phyloP scores from a whole-genome alignment of 2,329 filamentous ascomycete genomes.

The Colletotrichum magnum region DNA sequence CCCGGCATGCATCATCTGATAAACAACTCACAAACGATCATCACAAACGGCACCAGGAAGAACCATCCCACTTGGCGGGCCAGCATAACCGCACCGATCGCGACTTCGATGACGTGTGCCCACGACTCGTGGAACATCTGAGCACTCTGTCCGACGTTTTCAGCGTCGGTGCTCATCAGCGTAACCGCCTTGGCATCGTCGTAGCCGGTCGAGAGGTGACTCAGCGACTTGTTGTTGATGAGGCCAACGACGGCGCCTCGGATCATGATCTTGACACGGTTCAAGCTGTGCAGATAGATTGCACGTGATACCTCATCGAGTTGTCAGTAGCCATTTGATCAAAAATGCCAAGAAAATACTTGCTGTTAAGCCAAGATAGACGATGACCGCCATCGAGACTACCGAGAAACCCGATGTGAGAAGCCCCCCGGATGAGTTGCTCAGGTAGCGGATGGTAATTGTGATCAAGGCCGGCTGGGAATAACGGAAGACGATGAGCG shows the following conservation, averaged over 20 bases:
- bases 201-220: neutral
- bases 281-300: constrained; percentile 12
- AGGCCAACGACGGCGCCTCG: constrained; percentile 21
- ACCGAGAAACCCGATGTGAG: neutral
- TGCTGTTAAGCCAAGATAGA: constrained; percentile 28
- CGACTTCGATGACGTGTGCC: constrained; percentile 43
- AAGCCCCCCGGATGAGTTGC: neutral
- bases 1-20: neutral
- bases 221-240: constrained; percentile 16
- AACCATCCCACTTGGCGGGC: constrained; percentile 43
- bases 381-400: neutral
- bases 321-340: neutral
- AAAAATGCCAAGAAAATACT: neutral
- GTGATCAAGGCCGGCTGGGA: constrained; percentile 24
- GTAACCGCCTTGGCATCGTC: constrained; percentile 27
- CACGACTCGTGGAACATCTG: constrained; percentile 42
- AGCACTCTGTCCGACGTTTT: constrained; percentile 32
- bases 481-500: constrained; percentile 28
- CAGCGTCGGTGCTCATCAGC: constrained; percentile 40
- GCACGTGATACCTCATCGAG: neutral
- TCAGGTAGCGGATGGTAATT: constrained; percentile 9
- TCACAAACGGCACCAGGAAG: constrained; percentile 53
- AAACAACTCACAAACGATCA: constrained; percentile 47
- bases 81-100: constrained; percentile 39
- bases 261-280: constrained; percentile 22